Evolutionary conservation across 1,284 basidiomycete species (phyloP).

Genomic region (Apiotrichum brassicae): DNA sequence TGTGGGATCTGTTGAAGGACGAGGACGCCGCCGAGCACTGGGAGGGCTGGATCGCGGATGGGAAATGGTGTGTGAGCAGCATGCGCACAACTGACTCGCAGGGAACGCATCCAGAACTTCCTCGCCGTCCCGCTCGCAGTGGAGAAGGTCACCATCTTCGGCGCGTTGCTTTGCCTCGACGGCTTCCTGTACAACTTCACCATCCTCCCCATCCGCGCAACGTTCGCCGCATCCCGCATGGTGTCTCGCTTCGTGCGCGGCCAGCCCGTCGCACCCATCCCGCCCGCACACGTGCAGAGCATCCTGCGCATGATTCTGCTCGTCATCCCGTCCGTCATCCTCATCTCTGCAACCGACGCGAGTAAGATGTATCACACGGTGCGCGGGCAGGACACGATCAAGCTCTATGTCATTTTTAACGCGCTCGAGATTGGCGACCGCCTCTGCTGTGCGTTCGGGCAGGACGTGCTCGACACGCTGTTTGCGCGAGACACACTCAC

Average conservation of each 20-base stretch:
- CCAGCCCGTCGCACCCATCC: constrained; percentile 24
- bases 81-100: constrained; percentile 7
- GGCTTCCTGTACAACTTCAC: constrained; percentile 98
- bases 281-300: constrained; percentile 37
- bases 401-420: constrained; percentile 98
- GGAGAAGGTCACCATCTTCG: constrained; percentile 91
- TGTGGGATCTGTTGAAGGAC: constrained; percentile 34
- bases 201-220: constrained; percentile 84
- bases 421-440: constrained; percentile 96
- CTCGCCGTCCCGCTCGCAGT: constrained; percentile 85
- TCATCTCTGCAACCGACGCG: constrained; percentile 81
- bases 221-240: constrained; percentile 61
- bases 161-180: constrained; percentile 89
- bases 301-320: constrained; percentile 75
- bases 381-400: constrained; percentile 97
- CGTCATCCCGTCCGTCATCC: constrained; percentile 64
- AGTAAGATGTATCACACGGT: constrained; percentile 99
- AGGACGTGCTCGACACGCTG: constrained; percentile 92
- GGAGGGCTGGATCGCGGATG: constrained; percentile 44
- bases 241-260: constrained; percentile 28
- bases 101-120: constrained; percentile 98
- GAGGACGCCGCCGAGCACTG: constrained; percentile 43
- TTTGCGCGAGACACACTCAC: constrained; percentile 76
- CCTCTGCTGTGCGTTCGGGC: constrained; percentile 92
- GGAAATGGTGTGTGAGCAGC: constrained; percentile 39